These are phyloP conservation scores for Paramicrosporidium saccamoebae DNA, from an alignment of 371 early-diverging fungal species.

Conservation along the genomic window DNA sequence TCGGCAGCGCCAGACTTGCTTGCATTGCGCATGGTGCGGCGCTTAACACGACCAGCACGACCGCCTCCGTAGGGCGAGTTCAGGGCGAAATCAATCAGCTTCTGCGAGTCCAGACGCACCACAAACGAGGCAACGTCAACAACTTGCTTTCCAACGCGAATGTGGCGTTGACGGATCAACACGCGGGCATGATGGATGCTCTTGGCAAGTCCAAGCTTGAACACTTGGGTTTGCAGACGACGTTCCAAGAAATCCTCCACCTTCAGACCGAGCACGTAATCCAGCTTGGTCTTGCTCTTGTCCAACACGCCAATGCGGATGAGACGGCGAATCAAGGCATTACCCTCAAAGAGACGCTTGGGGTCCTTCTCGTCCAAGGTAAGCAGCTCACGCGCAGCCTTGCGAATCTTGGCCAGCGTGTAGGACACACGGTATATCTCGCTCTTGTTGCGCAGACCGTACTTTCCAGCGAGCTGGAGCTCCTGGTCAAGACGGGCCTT, in stretches of 20 bases:
- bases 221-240: conserved; percentile 97
- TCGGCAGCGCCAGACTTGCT: conserved; percentile 22
- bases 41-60: conserved; percentile 86
- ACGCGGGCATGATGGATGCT: conserved; percentile 98
- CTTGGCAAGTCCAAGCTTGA: conserved; percentile 93
- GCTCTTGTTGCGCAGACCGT: conserved; percentile 97
- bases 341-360: conserved; percentile 93
- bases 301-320: conserved; percentile 93
- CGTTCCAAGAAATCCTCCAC: conserved; percentile 97
- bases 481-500: conserved; percentile 95
- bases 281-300: conserved; percentile 86
- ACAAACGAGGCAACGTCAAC: conserved; percentile 86
- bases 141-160: conserved; percentile 94
- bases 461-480: conserved; percentile 91
- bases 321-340: conserved; percentile 90
- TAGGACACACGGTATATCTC: conserved; percentile 95
- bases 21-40: conserved; percentile 41
- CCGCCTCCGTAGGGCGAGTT: conserved; percentile 95
- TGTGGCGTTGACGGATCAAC: conserved; percentile 91
- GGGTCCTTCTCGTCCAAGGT: conserved; percentile 90
- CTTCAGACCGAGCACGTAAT: conserved; percentile 93
- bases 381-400: conserved; percentile 97
- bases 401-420: conserved; percentile 93
- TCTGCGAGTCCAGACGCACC: conserved; percentile 70
- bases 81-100: conserved; percentile 93